Evolutionary conservation across 106 monocot genomes (phyloP), one percentile per base, ranked within the genome.

Genomic region (Agapanthus africanus): DNA sequence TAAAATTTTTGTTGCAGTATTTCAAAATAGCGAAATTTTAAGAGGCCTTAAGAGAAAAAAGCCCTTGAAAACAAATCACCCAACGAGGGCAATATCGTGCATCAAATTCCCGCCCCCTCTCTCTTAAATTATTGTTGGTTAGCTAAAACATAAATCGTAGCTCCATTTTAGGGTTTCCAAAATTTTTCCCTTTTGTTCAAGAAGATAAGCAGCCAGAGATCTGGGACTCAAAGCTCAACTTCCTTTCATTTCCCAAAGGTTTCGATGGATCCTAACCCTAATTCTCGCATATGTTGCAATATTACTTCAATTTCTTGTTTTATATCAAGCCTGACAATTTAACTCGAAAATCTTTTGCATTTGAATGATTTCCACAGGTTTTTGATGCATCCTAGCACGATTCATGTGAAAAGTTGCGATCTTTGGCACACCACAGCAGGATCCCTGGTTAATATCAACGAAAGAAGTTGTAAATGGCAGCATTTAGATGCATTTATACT

Each of bases 401-500:
- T 21, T 50, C 50, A n/a, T 50, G 50, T 21, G 50, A 50, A 50
- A 50, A 44, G 50, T 50, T 50, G 50, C 19, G 50, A 50, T 50
- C 50, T n/a, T 50, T 50, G 19, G 50, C 50, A 50, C 19, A 50
- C 21, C 21, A n/a, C n/a, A n/a, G n/a, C n/a, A n/a, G n/a, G n/a
- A n/a, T n/a, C n/a, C n/a, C n/a, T n/a, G 22, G 22, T 14, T 2
- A 46, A n/a, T n/a, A n/a, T n/a, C n/a, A n/a, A n/a, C n/a, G n/a
- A n/a, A n/a, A 2, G 18, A 16, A 15, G 4, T 14, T 14, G 5
- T 3, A 57, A 57, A 61, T 61, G 61, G 1, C 61, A 15, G 36
- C 61, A 35, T 36, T 19, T 23, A 61, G 61, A 36, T 61, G 61
- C 61, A 16, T 61, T 6, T 57, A 11, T 57, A 31, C 30, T 57